Evolutionary conservation across 2,329 filamentous ascomycete genomes (phyloP).

Genomic region (Fulvia fulva): DNA sequence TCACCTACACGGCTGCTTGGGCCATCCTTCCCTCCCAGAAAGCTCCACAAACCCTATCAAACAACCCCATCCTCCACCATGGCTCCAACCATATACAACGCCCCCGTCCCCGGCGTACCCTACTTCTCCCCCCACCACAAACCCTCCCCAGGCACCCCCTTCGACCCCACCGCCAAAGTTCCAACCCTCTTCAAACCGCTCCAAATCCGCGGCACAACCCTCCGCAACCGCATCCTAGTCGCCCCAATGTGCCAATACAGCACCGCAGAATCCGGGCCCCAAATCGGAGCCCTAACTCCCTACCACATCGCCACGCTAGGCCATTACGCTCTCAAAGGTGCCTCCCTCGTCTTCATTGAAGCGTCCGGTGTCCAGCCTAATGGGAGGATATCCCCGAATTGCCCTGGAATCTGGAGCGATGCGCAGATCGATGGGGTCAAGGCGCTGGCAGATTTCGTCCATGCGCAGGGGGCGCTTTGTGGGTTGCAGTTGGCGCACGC

Average conservation of each 20-base stretch:
- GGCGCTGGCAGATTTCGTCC: slow-evolving; percentile 70
- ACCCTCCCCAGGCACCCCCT: slow-evolving; percentile 42
- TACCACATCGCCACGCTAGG: slow-evolving; percentile 82
- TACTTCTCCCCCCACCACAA: slow-evolving; percentile 47
- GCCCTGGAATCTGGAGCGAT: slow-evolving; percentile 77
- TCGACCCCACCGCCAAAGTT: slow-evolving; percentile 44
- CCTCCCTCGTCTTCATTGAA: slow-evolving; percentile 70
- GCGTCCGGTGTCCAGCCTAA: slow-evolving; percentile 72
- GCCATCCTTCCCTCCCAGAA: too few species aligned
- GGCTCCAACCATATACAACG: slow-evolving; percentile 35
- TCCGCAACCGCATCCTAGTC: slow-evolving; percentile 63
- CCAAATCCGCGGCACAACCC: slow-evolving; percentile 52
- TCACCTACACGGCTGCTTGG: too few species aligned
- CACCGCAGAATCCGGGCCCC: slow-evolving; percentile 49
- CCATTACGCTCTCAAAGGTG: slow-evolving; percentile 70
- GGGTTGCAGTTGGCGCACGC: slow-evolving; percentile 80
- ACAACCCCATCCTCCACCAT: slow-evolving; percentile 4
- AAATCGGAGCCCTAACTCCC: slow-evolving; percentile 64
- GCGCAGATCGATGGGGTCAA: slow-evolving; percentile 70
- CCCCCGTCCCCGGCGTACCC: slow-evolving; percentile 40
- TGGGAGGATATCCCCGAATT: slow-evolving; percentile 77
- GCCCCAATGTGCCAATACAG: slow-evolving; percentile 65
- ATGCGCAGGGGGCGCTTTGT: slow-evolving; percentile 70
- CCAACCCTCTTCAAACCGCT: slow-evolving; percentile 58
- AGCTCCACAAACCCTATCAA: not conserved